Evolutionary conservation across 1,139 yeast genomes (phyloP), one percentile per base, ranked within the genome.

Genomic region (Debaryomyces nepalensis): DNA sequence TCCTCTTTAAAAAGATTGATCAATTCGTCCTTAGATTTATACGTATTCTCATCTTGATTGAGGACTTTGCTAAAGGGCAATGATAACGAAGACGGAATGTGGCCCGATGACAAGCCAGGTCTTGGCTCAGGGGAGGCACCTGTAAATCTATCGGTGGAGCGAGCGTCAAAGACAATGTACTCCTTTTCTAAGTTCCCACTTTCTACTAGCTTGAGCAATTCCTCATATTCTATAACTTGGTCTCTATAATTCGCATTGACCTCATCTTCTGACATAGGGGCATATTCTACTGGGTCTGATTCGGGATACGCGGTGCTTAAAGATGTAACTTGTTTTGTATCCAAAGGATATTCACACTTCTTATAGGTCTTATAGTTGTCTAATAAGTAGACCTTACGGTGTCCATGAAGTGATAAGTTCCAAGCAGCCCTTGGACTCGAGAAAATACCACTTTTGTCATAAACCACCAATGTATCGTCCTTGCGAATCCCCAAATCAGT

Each of bases 361-460:
- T 58, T 55, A 52, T 86, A 90, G 16, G 63, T 62, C 5, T 77
- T 75, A 56, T 70, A 91, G 49, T 84, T 86, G 64, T 91, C 87
- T 52, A 93, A 73, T 41, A 91, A 62, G 51, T 71, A 75, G 8
- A 90, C 86, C 38, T 71, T 66, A 29, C 75, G 63, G 61, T 90
- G 97, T 4, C 95, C 95, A 61, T 84, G 87, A 3, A 86, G 70
- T 21, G 82, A 72, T 54, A 91, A 75, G 54, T 90, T 88, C 97
- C 97, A 93, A 0, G 91, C 91, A 20, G 87, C 95, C 50, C 99
- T 73, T 24, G 98, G 97, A 4, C 91, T 81, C 30, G 95, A 84
- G 63, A 91, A 89, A 48, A 87, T 81, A 1, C 96, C 96, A 33
- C 77, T 75, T 50, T 82, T 81, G 61, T 93, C 99, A 60, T 93